Base-by-base conservation (phyloP, 768 basidiomycete genomes). In the Pleurotus salmoneostramineus region DNA sequence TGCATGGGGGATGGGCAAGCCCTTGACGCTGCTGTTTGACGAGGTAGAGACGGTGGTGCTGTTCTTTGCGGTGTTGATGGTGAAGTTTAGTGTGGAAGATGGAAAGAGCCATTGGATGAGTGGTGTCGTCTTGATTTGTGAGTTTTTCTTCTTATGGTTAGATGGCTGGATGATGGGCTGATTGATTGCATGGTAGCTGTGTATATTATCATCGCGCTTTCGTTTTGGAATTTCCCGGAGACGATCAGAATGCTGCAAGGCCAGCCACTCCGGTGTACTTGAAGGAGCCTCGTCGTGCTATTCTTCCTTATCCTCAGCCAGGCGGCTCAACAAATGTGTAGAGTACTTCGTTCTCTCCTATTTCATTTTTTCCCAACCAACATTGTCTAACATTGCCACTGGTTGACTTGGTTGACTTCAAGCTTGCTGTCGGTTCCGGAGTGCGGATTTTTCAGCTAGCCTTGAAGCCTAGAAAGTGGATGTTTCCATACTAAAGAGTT, bases 21-120 rank as follows among this genome's bases (percentile, higher is more conserved):
- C 74, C 15, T 62, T 77, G 48, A 74, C 73, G 27, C 55, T 74
- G 59, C 58, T 74, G 57, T 74, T 76, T 59, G 76, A 77, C 60
- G 71, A 72, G 5, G 62, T 77, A 11, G 72, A 75, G 64, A 76
- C 73, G 1, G 57, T 74, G 71, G 69, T 72, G 6, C 57, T 75
- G 47, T 76, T 75, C 64, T 71, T 77, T 55, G 71, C 74, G 17
- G 76, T 75, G 11, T 59, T 75, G 17, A 65, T 79, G 34, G 75
- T 74, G 49, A 77, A 73, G 63, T 79, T 79, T 36, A 71, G 72
- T 14, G 70, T 79, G 5, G 80, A 77, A 62, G 71, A 78, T 46
- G 79, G 78, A 15, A 79, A 77, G 62, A 74, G 76, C 21, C 75
- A 77, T 50, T 80, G 78, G 78, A 74, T 78, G 66, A 78, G 77